Evolutionary conservation across 768 basidiomycete genomes (phyloP).

Genomic region (Boletus patriciae): DNA sequence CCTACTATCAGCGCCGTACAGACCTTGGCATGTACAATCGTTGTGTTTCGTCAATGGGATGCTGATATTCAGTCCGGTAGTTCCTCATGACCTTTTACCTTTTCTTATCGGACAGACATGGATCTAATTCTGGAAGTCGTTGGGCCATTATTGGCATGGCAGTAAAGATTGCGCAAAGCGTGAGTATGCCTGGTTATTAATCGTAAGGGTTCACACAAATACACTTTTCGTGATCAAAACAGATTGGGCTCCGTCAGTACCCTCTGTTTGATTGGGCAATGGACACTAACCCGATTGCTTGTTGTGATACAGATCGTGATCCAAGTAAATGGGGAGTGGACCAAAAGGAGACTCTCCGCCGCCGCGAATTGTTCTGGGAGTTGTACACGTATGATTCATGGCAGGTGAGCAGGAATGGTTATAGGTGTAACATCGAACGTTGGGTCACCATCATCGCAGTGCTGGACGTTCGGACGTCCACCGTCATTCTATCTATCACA

Average conservation of each 20-base stretch:
- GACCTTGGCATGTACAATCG: constrained; percentile 49
- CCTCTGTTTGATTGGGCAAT: background rate
- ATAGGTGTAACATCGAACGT: constrained; percentile 4
- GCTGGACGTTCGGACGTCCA: constrained; percentile 67
- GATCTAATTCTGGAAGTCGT: constrained; percentile 59
- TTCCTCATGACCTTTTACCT: constrained; percentile 71
- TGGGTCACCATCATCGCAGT: constrained; percentile 47
- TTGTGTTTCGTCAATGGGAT: constrained; percentile 30
- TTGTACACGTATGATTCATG: constrained; percentile 39
- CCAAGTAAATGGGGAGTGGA: constrained; percentile 67
- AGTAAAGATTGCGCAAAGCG: constrained; percentile 69
- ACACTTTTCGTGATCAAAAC: constrained; percentile 9
- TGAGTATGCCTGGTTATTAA: constrained; percentile 39
- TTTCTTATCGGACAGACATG: constrained; percentile 67
- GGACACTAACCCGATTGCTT: constrained; percentile 5
- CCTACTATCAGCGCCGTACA: constrained; percentile 69
- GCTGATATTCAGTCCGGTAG: constrained; percentile 35
- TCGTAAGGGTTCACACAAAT: background rate
- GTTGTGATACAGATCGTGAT: constrained; percentile 53
- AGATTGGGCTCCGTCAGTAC: constrained; percentile 71
- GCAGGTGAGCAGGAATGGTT: constrained; percentile 26
- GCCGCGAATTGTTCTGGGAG: constrained; percentile 73
- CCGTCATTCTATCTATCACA: constrained; percentile 67
- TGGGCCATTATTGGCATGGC: constrained; percentile 71
- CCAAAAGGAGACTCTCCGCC: constrained; percentile 53